Base-by-base conservation (phyloP, 768 basidiomycete genomes). In the Mycena polygramma region DNA sequence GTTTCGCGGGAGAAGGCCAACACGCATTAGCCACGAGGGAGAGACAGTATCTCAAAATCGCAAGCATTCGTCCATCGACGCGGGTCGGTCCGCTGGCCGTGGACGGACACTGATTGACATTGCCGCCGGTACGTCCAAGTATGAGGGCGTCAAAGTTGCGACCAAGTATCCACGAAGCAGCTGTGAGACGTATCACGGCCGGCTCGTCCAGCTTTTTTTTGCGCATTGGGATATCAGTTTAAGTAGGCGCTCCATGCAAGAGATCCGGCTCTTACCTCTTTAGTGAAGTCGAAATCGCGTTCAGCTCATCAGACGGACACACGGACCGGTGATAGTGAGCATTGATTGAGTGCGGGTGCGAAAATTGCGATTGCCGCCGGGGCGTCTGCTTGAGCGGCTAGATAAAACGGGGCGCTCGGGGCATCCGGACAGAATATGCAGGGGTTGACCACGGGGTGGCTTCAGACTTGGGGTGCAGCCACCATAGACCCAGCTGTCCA, bases 401-500 rank as follows among this genome's bases (percentile, higher is more conserved):
- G 59, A 49, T 60, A 36, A 49, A 60, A 60, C 58, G 46, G 10
- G 4, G 26, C 7, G 41, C 26, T 58, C 57, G 57, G 43, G 43
- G 4, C 3, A 17, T 45, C 19, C 57, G 57, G 58, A 7, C 20
- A 60, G 58, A 60, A 48, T 22, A 24, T 59, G 17, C 2, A 35
- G 30, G 30, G 30, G 30, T 30, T 13, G 24, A 30, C 46, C 48
- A 60, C 37, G 45, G 59, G 58, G 45, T 36, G 48, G 26, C 19
- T 46, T 46, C 10, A 20, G 19, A 15, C 20, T 35, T 10, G n/a
- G 14, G 57, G 20, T 57, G 57, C 46, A 60, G 59, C 46, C 59
- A 49, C 46, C 45, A 59, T 59, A 43, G 41, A 22, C 22, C 57
- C 30, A 30, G 30, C 30, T 48, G 58, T 35, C 45, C 46, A 60